Base-by-base conservation (phyloP, 257 asterid species). In the Solanum clarkiae region DNA sequence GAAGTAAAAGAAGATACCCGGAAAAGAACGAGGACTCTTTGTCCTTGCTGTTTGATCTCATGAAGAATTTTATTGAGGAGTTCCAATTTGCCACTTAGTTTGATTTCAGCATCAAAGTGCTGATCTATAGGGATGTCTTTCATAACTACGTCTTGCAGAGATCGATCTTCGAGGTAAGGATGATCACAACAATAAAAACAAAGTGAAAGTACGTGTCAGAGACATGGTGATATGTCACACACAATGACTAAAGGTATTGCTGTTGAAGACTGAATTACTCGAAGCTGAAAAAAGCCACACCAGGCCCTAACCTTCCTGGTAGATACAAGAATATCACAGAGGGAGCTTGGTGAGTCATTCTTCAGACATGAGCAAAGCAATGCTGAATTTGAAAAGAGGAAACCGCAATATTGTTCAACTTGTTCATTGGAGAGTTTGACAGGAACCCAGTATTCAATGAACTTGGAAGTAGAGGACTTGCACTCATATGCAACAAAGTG, bases 401-500 rank as follows among this genome's bases (percentile, higher is more conserved):
- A 88, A 85, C 87, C 91, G 84, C 97, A 93, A 82, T 92, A 93
- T 87, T 86, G 92, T 89, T 92, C 94, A 40, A 55, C 89, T 88
- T 93, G 95, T 88, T 91, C 85, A 65, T 91, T 80, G 59, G 95
- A 90, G 83, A 92, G 97, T 91, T 68, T 81, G 82, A 90, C 93
- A 60, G 97, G 97, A 80, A 92, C 94, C 97, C 97, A 93, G 20
- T 92, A 91, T 88, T 93, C 95, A 65, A 89, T 69, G 66, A 91
- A 91, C 68, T 86, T 89, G 63, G 80, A 84, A 24, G 77, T 63
- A 14, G 56, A 85, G n/a, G 82, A 70, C 65, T 87, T 90, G 88
- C 84, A 66, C 57, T 75, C 88, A 71, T 86, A 84, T 69, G 83
- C 91, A 89, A 40, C 69, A 62, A 86, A 85, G 36, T 63, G 45